phyloP scores from a whole-genome alignment of 768 basidiomycete species.

The Lenzites betulinus region DNA sequence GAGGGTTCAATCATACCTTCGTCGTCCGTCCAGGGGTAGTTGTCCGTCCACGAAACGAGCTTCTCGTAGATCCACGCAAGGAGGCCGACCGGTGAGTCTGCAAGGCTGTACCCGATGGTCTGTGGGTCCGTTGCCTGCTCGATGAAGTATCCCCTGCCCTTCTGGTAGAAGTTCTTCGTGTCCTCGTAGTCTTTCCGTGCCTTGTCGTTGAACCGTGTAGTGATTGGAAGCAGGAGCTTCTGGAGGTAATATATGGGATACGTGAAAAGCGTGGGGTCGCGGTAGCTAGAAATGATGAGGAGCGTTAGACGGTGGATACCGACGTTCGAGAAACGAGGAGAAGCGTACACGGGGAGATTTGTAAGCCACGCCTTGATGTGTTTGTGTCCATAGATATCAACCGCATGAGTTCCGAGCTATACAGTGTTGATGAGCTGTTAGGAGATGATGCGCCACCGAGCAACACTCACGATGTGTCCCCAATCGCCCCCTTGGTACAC shows the following conservation, averaged over 20 bases:
- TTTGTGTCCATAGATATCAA: slow-evolving; percentile 29
- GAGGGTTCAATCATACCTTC: slow-evolving; percentile 38
- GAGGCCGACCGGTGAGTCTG: slow-evolving; percentile 55
- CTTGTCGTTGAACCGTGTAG: slow-evolving; percentile 35
- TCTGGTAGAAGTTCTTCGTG: slow-evolving; percentile 31
- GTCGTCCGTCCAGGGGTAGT: slow-evolving; percentile 56
- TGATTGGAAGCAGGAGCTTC: slow-evolving; percentile 14
- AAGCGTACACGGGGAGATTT: slow-evolving; percentile 33
- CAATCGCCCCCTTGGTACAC: slow-evolving; percentile 53
- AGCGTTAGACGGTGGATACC: neutral
- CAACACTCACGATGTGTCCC: slow-evolving; percentile 38
- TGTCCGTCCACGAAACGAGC: slow-evolving; percentile 37
- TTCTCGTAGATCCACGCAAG: slow-evolving; percentile 38
- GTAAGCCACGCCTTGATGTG: slow-evolving; percentile 39
- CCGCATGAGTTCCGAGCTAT: slow-evolving; percentile 33
- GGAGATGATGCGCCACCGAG: no score
- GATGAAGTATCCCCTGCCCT: slow-evolving; percentile 41
- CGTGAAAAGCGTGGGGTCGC: slow-evolving; percentile 27
- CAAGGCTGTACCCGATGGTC: slow-evolving; percentile 47
- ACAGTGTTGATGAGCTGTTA: neutral
- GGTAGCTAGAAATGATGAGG: neutral
- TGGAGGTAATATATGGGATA: slow-evolving; percentile 34
- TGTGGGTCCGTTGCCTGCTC: slow-evolving; percentile 38
- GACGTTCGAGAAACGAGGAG: neutral
- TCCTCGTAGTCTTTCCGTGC: slow-evolving; percentile 40